Conservation (phyloP, 495 filamentous ascomycete species). For the Platismatia glauca region DNA sequence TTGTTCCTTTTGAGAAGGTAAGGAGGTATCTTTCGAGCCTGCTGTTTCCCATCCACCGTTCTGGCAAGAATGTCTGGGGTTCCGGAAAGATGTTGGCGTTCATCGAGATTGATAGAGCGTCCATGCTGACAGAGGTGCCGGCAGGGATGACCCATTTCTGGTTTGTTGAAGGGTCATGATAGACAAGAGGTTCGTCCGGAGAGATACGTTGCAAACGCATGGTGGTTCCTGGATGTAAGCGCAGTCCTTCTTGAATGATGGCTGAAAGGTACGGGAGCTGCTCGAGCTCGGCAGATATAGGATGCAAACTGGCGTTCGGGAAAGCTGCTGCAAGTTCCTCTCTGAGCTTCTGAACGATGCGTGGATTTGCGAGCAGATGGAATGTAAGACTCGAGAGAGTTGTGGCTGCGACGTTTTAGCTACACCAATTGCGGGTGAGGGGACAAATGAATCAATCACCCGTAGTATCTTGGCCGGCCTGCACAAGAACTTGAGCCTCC, state of each 20-base stretch:
- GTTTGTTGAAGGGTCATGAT: background rate
- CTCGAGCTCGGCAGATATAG: slow-evolving; percentile 25
- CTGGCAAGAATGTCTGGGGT: slow-evolving; percentile 17
- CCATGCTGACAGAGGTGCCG: slow-evolving; percentile 33
- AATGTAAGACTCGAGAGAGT: slow-evolving; percentile 5
- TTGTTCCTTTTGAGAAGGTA: too few species aligned
- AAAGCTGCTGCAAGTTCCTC: slow-evolving; percentile 28
- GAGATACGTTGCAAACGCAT: slow-evolving; percentile 32
- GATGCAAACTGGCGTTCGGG: background rate
- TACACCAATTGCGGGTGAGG: too few species aligned
- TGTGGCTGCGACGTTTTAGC: too few species aligned
- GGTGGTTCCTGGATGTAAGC: slow-evolving; percentile 26
- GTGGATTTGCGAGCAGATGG: background rate
- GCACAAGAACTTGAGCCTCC: too few species aligned
- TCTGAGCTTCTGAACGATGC: slow-evolving; percentile 21
- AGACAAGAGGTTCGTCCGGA: slow-evolving; percentile 24
- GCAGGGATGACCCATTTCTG: slow-evolving; percentile 7
- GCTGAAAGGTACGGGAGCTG: slow-evolving; percentile 32
- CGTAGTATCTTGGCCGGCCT: too few species aligned
- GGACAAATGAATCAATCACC: too few species aligned
- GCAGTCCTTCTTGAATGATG: slow-evolving; percentile 34
- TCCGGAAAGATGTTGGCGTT: slow-evolving; percentile 16
- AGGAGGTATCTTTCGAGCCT: too few species aligned
- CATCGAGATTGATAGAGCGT: slow-evolving; percentile 16
- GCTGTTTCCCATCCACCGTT: slow-evolving; percentile 12